Percentiles rank a stretch among this genome's conserved stretches.
Evolutionary conservation across 352 stramenopile genomes (phyloP).

Genomic region (Globisporangium polare): DNA sequence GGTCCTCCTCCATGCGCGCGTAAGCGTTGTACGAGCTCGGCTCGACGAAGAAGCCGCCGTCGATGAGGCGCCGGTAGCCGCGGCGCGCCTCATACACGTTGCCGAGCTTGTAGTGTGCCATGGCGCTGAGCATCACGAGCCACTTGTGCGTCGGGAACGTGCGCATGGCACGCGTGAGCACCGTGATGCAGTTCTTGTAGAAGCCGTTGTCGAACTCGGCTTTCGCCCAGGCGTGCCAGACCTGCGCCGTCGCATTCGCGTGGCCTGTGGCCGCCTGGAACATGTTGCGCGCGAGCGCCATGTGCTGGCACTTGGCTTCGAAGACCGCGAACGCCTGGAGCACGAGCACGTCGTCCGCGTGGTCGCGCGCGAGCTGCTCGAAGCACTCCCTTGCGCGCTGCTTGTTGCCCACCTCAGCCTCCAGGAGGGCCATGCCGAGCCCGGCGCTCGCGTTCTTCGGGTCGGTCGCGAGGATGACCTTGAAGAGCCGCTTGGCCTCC

Average conservation of each 20-base stretch:
- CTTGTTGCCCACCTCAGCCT: conserved; percentile 51
- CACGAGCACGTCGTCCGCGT: conserved; percentile 66
- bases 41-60: conserved; percentile 68
- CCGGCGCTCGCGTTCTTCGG: conserved; percentile 58
- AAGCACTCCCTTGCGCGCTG: conserved; percentile 62
- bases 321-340: conserved; percentile 76
- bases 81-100: conserved; percentile 69
- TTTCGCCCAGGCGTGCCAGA: conserved; percentile 87
- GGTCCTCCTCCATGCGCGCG: conserved; percentile 78
- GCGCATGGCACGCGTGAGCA: conserved; percentile 57
- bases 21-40: conserved; percentile 79
- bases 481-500: conserved; percentile 79
- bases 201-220: conserved; percentile 74
- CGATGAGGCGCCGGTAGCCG: conserved; percentile 67
- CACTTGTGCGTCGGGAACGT: conserved; percentile 79
- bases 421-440: conserved; percentile 68
- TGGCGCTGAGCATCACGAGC: conserved; percentile 72
- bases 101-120: conserved; percentile 78
- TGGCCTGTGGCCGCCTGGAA: conserved; percentile 54
- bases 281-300: conserved; percentile 58
- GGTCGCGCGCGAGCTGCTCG: conserved; percentile 38
- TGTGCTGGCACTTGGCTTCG: conserved; percentile 65
- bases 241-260: conserved; percentile 54
- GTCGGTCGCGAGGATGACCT: conserved; percentile 79
- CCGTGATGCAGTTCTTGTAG: conserved; percentile 69